phyloP scores from a whole-genome alignment of 2,329 filamentous ascomycete species.

The Diaporthe citri region DNA sequence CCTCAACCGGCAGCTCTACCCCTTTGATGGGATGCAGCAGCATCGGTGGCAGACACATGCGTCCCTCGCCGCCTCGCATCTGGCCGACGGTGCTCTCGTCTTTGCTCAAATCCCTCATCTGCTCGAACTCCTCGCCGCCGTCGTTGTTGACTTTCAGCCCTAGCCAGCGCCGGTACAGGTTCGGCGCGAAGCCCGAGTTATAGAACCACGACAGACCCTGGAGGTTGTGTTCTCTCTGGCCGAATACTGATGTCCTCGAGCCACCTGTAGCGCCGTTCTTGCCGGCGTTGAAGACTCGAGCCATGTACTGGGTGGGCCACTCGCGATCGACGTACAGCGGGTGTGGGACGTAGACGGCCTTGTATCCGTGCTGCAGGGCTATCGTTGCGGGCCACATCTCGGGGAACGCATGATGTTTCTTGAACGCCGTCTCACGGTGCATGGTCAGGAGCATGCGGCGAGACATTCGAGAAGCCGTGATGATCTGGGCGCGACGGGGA shows the following conservation, averaged over 20 bases:
- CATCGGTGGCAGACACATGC: constrained; percentile 94
- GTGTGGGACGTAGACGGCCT: constrained; percentile 92
- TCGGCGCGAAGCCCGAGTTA: constrained; percentile 83
- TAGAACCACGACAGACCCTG: constrained; percentile 93
- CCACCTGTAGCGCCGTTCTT: constrained; percentile 82
- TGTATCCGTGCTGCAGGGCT: constrained; percentile 91
- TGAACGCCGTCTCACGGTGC: constrained; percentile 88
- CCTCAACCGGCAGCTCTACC: constrained; percentile 74
- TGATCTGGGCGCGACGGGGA: constrained; percentile 86
- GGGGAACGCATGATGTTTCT: constrained; percentile 91
- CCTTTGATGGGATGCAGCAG: constrained; percentile 89
- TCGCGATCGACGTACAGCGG: constrained; percentile 88
- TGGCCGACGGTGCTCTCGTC: constrained; percentile 60
- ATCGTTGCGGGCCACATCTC: constrained; percentile 96
- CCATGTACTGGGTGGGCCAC: constrained; percentile 85
- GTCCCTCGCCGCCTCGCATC: constrained; percentile 78
- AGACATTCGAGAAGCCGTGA: constrained; percentile 88
- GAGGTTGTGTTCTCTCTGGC: constrained; percentile 91
- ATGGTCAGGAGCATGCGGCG: constrained; percentile 84
- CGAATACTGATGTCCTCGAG: constrained; percentile 78
- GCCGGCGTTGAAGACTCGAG: constrained; percentile 84
- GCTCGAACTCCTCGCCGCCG: constrained; percentile 82
- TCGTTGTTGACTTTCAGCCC: constrained; percentile 84
- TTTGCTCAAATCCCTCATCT: constrained; percentile 65
- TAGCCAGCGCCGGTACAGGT: constrained; percentile 88